A percentile compares a stretch with the other conserved stretches of the same genome.
phyloP scores from a whole-genome alignment of 345 rosid genomes.

The Eucalyptus cloeziana region DNA sequence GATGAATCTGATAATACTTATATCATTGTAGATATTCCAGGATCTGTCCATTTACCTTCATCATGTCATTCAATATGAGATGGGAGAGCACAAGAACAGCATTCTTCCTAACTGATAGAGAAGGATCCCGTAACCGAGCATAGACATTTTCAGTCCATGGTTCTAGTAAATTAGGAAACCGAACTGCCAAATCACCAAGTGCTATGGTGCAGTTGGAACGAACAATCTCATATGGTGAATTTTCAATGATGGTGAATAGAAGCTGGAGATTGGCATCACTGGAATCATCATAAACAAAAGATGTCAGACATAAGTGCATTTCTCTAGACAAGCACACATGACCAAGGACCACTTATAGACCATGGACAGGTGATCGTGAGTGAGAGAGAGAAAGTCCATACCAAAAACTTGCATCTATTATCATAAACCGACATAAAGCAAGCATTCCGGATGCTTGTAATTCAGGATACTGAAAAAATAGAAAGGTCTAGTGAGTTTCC shows the following conservation, averaged over 20 bases:
- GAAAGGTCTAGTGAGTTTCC: background rate
- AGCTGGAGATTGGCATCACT: conserved; percentile 94
- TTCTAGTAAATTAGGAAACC: conserved; percentile 88
- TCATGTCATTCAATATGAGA: conserved; percentile 98
- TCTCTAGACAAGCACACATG: background rate
- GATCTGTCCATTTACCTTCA: conserved; percentile 53
- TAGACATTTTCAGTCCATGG: conserved; percentile 99
- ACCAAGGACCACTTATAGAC: background rate
- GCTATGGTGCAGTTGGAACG: conserved; percentile 94
- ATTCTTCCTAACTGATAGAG: conserved; percentile 84
- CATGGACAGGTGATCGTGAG: background rate
- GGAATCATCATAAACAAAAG: conserved; percentile 14
- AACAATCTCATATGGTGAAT: conserved; percentile 82
- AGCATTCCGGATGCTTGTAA: conserved; percentile 97
- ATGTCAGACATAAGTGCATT: background rate
- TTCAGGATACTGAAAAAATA: conserved; percentile 51
- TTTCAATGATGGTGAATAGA: conserved; percentile 93
- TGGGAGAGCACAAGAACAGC: conserved; percentile 97
- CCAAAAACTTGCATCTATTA: conserved; percentile 88
- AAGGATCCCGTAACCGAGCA: conserved; percentile 64
- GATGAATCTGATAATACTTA: background rate
- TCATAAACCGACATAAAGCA: conserved; percentile 87
- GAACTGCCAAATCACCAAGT: conserved; percentile 96
- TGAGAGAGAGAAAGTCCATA: conserved; percentile 7
- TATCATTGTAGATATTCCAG: background rate